Conservation (phyloP, 768 basidiomycete species). For the Russula griseocarnosa region DNA sequence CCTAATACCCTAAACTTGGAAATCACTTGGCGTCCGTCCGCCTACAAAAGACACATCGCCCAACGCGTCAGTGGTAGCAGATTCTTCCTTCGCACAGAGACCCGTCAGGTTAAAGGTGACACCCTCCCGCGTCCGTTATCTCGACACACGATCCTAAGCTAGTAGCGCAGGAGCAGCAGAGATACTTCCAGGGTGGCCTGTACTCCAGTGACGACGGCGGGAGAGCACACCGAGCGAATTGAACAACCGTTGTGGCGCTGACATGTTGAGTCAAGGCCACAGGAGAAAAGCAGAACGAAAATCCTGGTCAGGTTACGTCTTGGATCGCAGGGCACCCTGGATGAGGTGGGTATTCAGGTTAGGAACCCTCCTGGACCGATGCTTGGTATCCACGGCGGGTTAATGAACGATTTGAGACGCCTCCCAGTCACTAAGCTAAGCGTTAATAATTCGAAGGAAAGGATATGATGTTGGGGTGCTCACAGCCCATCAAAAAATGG, state of each 20-base stretch:
- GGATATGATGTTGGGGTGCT: neutral
- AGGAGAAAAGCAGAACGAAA: conserved; percentile 21
- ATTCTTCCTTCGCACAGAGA: conserved; percentile 1
- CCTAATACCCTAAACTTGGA: neutral
- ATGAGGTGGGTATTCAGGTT: neutral
- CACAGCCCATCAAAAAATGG: conserved; percentile 19
- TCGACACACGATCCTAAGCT: conserved; percentile 5
- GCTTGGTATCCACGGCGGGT: conserved; percentile 19
- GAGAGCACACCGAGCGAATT: conserved; percentile 9
- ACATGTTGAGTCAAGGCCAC: conserved; percentile 14
- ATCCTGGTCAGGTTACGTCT: conserved; percentile 8
- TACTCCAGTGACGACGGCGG: conserved; percentile 11
- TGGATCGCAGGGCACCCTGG: neutral
- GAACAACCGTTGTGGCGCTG: conserved; percentile 19
- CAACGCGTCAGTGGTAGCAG: conserved; percentile 13
- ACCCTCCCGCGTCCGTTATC: neutral
- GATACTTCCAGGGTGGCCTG: neutral
- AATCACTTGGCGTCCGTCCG: neutral
- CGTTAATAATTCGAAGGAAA: neutral
- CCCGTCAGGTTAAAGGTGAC: neutral
- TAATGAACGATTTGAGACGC: conserved; percentile 10
- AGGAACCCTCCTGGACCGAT: neutral
- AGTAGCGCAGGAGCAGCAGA: conserved; percentile 6
- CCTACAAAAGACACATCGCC: conserved; percentile 13
- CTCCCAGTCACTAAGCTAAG: conserved; percentile 11